Conservation (phyloP, 345 rosid species). For the Citrus reticulata region DNA sequence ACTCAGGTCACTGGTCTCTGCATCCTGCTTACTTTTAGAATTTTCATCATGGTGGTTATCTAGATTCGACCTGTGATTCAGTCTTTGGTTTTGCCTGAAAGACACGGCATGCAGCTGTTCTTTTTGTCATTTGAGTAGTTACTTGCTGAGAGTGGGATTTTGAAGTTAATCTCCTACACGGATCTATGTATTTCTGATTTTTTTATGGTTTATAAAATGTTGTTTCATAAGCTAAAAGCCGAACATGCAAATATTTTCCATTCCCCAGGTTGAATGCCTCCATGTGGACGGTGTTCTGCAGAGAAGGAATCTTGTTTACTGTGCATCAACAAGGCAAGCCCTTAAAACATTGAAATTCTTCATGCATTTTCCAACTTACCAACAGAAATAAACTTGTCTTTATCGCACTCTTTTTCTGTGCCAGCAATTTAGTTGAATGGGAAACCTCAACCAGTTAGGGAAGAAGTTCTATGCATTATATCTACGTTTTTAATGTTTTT, state of each 20-base stretch:
- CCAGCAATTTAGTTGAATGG: background rate
- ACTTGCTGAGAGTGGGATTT: background rate
- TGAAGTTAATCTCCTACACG: background rate
- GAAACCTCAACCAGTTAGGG: background rate
- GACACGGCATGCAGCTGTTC: background rate
- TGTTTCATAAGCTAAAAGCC: slow-evolving; percentile 7
- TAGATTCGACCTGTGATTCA: background rate
- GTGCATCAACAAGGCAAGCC: slow-evolving; percentile 96
- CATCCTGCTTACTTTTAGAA: background rate
- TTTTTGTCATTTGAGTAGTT: background rate
- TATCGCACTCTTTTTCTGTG: background rate
- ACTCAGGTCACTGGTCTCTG: background rate
- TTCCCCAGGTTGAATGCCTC: slow-evolving; percentile 89
- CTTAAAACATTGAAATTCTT: slow-evolving; percentile 9
- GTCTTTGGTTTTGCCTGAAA: background rate
- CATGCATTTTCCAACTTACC: background rate
- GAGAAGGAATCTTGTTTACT: slow-evolving; percentile 85
- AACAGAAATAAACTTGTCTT: background rate
- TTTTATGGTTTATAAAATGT: background rate
- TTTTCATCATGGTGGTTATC: background rate
- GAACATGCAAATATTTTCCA: background rate
- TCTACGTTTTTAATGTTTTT: background rate
- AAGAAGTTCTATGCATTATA: background rate
- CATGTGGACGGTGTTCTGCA: slow-evolving; percentile 92
- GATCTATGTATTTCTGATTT: background rate